Percentiles rank a stretch among this genome's conserved stretches.
Conservation (phyloP, 1,139 yeast genomes). For the Pichia sp. region DNA sequence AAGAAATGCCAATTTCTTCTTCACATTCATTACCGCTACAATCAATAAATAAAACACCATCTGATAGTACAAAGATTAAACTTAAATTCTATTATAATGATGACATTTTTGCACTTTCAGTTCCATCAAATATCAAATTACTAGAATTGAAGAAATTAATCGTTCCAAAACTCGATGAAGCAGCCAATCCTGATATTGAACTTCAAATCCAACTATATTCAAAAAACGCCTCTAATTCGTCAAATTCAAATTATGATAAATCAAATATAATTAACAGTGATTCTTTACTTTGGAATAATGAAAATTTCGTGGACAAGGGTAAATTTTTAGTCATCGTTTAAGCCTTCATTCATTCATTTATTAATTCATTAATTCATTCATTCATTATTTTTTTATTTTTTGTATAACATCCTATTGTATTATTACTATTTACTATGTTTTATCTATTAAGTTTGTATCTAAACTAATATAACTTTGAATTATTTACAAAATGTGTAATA, state of each 20-base stretch:
- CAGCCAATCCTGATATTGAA: constrained; percentile 20
- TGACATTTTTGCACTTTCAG: constrained; percentile 81
- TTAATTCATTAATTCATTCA: no score
- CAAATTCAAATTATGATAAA: constrained; percentile 19
- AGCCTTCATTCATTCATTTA: no score
- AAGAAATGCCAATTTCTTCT: background rate
- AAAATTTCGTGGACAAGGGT: constrained; percentile 28
- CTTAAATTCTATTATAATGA: constrained; percentile 83
- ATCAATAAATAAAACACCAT: constrained; percentile 1
- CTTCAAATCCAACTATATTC: constrained; percentile 23
- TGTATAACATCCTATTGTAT: background rate
- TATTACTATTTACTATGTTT: background rate
- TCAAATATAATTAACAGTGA: constrained; percentile 20
- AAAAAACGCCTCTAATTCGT: constrained; percentile 22
- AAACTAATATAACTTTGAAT: background rate
- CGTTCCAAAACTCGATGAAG: constrained; percentile 51
- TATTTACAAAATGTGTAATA: background rate
- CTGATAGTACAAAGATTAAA: constrained; percentile 35
- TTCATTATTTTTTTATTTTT: background rate
- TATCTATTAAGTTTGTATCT: background rate
- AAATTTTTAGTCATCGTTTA: constrained; percentile 26
- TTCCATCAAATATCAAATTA: constrained; percentile 56
- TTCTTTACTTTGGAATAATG: constrained; percentile 21
- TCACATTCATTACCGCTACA: constrained; percentile 12
- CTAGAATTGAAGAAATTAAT: constrained; percentile 58